Evolutionary conservation across 2,329 filamentous ascomycete genomes (phyloP).

Genomic region (Magnaporthales sp.): DNA sequence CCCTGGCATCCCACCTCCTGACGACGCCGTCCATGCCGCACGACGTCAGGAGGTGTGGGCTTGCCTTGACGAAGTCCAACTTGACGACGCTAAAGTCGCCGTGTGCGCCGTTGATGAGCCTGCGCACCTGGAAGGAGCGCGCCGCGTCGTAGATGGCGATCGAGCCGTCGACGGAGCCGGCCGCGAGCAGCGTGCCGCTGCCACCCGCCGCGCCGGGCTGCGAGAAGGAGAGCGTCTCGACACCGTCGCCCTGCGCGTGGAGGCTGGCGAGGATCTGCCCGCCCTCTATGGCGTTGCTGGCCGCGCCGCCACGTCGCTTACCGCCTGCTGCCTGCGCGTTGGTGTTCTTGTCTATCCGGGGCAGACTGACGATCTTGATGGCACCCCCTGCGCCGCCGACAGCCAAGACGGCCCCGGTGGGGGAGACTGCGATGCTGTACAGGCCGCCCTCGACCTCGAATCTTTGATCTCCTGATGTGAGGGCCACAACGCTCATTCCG

Average conservation of each 20-base stretch:
- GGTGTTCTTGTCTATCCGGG: conserved; percentile 40
- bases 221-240: conserved; percentile 69
- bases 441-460: conserved; percentile 89
- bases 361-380: conserved; percentile 78
- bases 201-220: conserved; percentile 33
- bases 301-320: conserved; percentile 13
- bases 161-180: conserved; percentile 63
- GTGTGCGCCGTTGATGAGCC: conserved; percentile 74
- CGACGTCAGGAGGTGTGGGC: conserved; percentile 65
- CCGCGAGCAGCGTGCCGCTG: conserved; percentile 37
- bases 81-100: conserved; percentile 88
- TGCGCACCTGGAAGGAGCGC: conserved; percentile 77
- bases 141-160: conserved; percentile 84
- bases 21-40: conserved; percentile 91
- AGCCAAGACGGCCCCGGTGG: conserved; percentile 69
- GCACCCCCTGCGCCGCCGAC: conserved; percentile 82
- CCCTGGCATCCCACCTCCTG: conserved; percentile 73
- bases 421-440: conserved; percentile 79
- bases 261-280: conserved; percentile 71
- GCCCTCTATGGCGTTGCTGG: conserved; percentile 26
- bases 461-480: conserved; percentile 76
- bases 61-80: conserved; percentile 64
- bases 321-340: conserved; percentile 12
- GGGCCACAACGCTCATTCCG: conserved; percentile 51
- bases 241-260: conserved; percentile 64